These are phyloP conservation scores for Suillus discolor DNA, from an alignment of 768 basidiomycete species.

Conservation along the genomic window DNA sequence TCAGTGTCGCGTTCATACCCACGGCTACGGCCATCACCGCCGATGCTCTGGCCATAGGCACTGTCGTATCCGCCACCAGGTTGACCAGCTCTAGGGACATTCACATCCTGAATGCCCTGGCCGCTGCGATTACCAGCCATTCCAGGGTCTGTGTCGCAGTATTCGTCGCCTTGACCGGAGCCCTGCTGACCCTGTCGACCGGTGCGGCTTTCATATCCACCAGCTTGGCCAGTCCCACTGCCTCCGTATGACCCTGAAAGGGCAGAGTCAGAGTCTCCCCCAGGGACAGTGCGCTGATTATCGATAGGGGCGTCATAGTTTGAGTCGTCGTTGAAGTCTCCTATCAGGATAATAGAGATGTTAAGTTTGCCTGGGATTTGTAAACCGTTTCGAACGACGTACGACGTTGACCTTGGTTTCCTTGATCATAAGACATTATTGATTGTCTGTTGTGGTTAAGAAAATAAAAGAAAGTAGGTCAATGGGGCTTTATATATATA, in stretches of 20 bases:
- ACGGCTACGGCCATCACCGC: background rate
- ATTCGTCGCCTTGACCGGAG: background rate
- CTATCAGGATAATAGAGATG: background rate
- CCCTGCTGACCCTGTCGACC: conserved; percentile 1
- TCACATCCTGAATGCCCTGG: background rate
- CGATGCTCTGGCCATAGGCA: background rate
- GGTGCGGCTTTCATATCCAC: conserved; percentile 3
- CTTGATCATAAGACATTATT: conserved; percentile 12
- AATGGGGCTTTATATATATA: background rate
- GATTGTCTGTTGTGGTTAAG: background rate
- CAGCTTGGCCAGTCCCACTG: conserved; percentile 13
- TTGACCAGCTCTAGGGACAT: conserved; percentile 9
- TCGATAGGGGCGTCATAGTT: conserved; percentile 2
- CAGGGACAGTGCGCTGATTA: background rate
- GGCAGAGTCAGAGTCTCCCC: background rate
- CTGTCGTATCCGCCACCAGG: conserved; percentile 3
- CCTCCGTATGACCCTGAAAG: conserved; percentile 11
- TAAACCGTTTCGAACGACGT: background rate
- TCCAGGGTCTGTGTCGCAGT: conserved; percentile 13
- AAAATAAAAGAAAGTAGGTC: background rate
- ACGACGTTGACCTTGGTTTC: conserved; percentile 3
- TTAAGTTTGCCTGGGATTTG: background rate
- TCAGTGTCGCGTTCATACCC: conserved; percentile 16
- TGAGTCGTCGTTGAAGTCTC: conserved; percentile 11
- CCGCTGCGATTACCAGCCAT: conserved; percentile 13